Evolutionary conservation across 371 early-diverging fungal species (phyloP), one percentile per base, ranked within the genome.

Genomic region (Syncephalastrum sp.): DNA sequence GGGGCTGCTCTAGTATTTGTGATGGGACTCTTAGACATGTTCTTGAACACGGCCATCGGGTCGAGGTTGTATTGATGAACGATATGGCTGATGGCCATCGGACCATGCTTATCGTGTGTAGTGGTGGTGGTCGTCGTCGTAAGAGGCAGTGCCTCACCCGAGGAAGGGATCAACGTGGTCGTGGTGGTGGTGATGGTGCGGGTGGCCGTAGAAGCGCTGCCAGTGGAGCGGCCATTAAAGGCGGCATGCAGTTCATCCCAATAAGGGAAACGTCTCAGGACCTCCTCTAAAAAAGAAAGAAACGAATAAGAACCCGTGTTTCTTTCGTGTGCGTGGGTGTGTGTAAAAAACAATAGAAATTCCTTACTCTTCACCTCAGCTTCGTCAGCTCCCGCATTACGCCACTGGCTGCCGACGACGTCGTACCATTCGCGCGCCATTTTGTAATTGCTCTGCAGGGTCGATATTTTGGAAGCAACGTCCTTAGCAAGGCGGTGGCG

Each of bases 391-490:
- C 77, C 77, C 13, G 65, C 67, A 42, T 73, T 61, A 5, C 70
- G 53, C 38, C 70, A 49, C 43, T 64, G 64, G 44, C 62, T 70
- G 5, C 77, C 77, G 19, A 70, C 70, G 14, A 63, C 51, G 44
- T 77, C 77, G 57, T 67, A 64, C 77, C 77, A 77, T 65, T 77
- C 77, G 54, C 74, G 69, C 47, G 74, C 65, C 13, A 69, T 53
- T 50, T 74, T 67, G 54, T 77, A 77, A 52, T 77, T 77, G 41
- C 71, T 71, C 53, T 77, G 77, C 15, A 77, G 47, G 7, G 77
- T 77, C 15, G 77, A 77, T 38, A 77, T 77, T 38, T 77, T 77
- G 21, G 66, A 65, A 23, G 77, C 77, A 0, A 77, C 71, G 47
- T 77, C 77, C 51, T 77, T 77, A 0, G 77, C 74, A 4, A 73